These are phyloP conservation scores for Alternaria ethzedia DNA, from an alignment of 2,329 filamentous ascomycete genomes.

Conservation along the genomic window DNA sequence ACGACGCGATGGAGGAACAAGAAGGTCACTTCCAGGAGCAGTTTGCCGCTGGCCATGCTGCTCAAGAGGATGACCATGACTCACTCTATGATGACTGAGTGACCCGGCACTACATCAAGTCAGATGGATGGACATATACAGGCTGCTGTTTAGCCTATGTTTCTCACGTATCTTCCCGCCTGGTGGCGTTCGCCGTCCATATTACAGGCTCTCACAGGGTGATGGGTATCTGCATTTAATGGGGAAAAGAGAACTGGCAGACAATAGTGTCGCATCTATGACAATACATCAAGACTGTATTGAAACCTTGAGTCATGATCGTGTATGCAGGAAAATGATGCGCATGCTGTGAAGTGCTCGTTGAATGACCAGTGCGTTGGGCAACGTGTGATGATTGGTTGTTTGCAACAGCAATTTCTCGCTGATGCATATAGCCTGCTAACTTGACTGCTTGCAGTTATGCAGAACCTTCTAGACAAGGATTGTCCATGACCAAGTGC, in stretches of 20 bases:
- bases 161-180: background rate
- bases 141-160: background rate
- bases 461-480: background rate
- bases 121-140: background rate
- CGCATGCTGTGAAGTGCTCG: background rate
- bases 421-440: background rate
- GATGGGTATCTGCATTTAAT: background rate
- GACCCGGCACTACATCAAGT: background rate
- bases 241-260: background rate
- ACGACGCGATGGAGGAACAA: constrained; percentile 7
- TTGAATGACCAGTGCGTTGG: background rate
- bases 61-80: constrained; percentile 21
- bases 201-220: background rate
- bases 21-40: constrained; percentile 34
- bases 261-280: background rate
- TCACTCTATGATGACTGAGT: constrained; percentile 32
- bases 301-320: background rate
- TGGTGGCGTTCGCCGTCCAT: background rate
- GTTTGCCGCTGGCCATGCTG: constrained; percentile 22
- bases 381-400: background rate
- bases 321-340: background rate
- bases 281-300: background rate
- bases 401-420: background rate
- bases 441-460: background rate
- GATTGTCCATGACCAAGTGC: background rate